A percentile compares a stretch with the other conserved stretches of the same genome.
Conservation (phyloP, 345 rosid species). For the Bruguiera parviflora region DNA sequence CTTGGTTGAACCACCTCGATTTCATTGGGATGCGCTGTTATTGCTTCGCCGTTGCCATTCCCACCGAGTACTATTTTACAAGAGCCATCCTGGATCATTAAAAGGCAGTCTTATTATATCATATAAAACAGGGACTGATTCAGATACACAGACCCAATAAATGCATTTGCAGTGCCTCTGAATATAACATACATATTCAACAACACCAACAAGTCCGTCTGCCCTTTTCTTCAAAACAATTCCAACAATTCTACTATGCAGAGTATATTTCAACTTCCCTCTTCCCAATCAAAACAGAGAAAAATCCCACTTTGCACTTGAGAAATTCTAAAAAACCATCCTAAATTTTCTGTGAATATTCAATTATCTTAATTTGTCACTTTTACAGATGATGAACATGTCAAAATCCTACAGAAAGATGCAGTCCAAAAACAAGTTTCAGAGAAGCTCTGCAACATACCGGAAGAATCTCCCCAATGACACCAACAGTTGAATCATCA, state of each 20-base stretch:
- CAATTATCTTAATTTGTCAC: too few relatives aligned
- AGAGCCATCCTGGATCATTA: conserved; percentile 64
- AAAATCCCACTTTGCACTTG: background rate
- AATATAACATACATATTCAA: too few relatives aligned
- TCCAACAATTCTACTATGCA: background rate
- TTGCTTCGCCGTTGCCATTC: conserved; percentile 53
- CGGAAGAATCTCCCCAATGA: conserved; percentile 75
- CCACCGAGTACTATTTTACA: conserved; percentile 68
- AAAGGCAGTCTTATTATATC: background rate
- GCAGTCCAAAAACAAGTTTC: background rate
- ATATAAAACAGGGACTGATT: background rate
- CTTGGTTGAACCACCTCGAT: conserved; percentile 67
- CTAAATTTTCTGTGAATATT: too few relatives aligned
- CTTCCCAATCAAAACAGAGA: background rate
- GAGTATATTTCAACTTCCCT: background rate
- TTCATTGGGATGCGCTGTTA: conserved; percentile 46
- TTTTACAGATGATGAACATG: background rate
- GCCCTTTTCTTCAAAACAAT: background rate
- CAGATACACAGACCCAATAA: background rate
- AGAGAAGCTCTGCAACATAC: conserved; percentile 33
- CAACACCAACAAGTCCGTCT: too few relatives aligned
- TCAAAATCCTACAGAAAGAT: background rate
- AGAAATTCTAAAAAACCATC: too few relatives aligned
- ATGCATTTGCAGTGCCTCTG: background rate
- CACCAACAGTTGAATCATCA: conserved; percentile 55